Evolutionary conservation across 1,139 yeast species (phyloP).

Genomic region (Magnusiomyces starmeri): DNA sequence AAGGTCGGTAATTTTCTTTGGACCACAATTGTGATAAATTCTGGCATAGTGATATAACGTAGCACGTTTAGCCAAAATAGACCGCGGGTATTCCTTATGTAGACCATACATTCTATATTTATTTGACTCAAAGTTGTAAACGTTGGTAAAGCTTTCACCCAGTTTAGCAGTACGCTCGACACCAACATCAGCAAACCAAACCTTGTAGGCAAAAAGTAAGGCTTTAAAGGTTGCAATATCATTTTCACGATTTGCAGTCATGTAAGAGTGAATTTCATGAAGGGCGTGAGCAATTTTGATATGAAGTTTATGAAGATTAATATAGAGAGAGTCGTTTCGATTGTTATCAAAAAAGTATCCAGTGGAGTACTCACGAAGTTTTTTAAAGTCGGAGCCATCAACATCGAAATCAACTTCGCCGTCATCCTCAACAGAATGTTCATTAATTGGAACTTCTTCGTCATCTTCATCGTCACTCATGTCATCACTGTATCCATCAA

Average conservation of each 20-base stretch:
- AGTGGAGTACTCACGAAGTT: slow-evolving; percentile 33
- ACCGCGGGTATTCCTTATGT: slow-evolving; percentile 70
- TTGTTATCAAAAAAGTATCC: slow-evolving; percentile 42
- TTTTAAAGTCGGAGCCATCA: slow-evolving; percentile 28
- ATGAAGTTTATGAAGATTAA: slow-evolving; percentile 56
- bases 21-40: slow-evolving; percentile 65
- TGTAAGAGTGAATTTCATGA: slow-evolving; percentile 49
- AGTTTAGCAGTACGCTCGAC: slow-evolving; percentile 58
- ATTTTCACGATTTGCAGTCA: slow-evolving; percentile 49
- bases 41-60: slow-evolving; percentile 73
- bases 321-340: slow-evolving; percentile 42
- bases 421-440: slow-evolving; percentile 36
- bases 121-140: slow-evolving; percentile 42
- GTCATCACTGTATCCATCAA: slow-evolving; percentile 9
- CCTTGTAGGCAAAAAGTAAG: slow-evolving; percentile 57
- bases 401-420: slow-evolving; percentile 33
- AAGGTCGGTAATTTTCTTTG: slow-evolving; percentile 59
- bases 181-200: slow-evolving; percentile 84
- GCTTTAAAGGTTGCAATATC: slow-evolving; percentile 64
- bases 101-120: slow-evolving; percentile 44
- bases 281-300: slow-evolving; percentile 58
- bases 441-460: slow-evolving; percentile 28
- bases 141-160: slow-evolving; percentile 42
- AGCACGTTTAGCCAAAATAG: slow-evolving; percentile 69
- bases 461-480: slow-evolving; percentile 15